Conservation (phyloP, 805 yeast genomes). For the Cyberlindnera petersonii region DNA sequence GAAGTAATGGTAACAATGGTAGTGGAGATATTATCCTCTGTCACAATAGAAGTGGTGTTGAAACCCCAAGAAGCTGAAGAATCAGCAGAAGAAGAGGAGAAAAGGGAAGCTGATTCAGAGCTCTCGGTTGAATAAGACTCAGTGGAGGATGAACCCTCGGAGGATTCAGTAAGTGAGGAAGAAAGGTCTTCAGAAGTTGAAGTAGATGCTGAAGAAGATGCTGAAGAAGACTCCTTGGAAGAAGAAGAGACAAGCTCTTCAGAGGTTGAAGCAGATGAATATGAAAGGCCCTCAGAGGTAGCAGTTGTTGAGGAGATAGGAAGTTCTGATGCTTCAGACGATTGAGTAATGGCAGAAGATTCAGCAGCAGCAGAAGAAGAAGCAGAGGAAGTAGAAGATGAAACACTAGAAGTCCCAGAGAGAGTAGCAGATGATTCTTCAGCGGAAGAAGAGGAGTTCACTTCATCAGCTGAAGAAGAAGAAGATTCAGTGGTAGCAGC, state of each 20-base stretch:
- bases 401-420: slow-evolving; percentile 7
- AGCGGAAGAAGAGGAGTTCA: slow-evolving; percentile 4
- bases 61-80: too few relatives aligned
- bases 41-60: slow-evolving; percentile 4
- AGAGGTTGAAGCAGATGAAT: slow-evolving; percentile 1
- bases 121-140: too few relatives aligned
- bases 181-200: slow-evolving; percentile 8
- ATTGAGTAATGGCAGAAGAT: slow-evolving; percentile 1
- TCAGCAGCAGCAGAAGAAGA: slow-evolving; percentile 3
- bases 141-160: slow-evolving; percentile 4
- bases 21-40: slow-evolving; percentile 14
- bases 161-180: slow-evolving; percentile 1
- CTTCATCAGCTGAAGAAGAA: slow-evolving; percentile 18
- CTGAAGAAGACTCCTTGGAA: not conserved
- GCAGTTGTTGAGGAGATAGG: not conserved
- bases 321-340: too few relatives aligned
- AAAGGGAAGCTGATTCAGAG: too few relatives aligned
- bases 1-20: slow-evolving; percentile 14
- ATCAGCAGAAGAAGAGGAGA: too few relatives aligned
- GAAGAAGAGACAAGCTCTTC: slow-evolving; percentile 6
- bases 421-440: slow-evolving; percentile 2
- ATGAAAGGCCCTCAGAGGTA: slow-evolving; percentile 4
- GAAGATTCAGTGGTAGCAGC: slow-evolving; percentile 23
- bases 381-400: slow-evolving; percentile 9
- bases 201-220: slow-evolving; percentile 3